phyloP scores from a whole-genome alignment of 306 rosid genomes.

The Hylodesmum podocarpum region DNA sequence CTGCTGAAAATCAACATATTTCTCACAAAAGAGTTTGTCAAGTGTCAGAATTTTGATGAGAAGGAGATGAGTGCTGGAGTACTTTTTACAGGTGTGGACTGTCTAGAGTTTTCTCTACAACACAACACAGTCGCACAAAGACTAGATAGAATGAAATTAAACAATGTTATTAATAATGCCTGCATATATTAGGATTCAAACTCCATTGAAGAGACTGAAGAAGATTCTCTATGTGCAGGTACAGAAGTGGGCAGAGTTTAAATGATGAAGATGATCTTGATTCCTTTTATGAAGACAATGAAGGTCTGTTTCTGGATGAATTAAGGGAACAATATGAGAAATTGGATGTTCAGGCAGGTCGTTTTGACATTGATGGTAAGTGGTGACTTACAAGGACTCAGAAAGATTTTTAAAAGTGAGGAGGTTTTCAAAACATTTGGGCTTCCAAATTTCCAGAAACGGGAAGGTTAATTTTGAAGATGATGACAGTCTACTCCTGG shows the following conservation, averaged over 20 bases:
- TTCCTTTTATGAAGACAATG: not conserved
- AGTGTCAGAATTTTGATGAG: not conserved
- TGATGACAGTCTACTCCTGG: not conserved
- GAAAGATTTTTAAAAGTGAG: too few relatives aligned
- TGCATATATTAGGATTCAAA: not conserved
- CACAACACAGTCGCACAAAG: too few relatives aligned
- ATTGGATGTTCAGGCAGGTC: not conserved
- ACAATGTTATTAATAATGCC: not conserved
- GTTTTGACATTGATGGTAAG: not conserved
- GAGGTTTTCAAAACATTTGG: not conserved
- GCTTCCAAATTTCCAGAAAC: not conserved
- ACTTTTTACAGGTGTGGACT: not conserved
- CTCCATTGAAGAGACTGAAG: not conserved
- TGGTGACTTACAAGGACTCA: not conserved
- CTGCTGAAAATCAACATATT: not conserved
- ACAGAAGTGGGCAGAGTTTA: not conserved
- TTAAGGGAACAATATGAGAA: not conserved
- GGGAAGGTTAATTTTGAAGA: not conserved
- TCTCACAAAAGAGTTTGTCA: not conserved
- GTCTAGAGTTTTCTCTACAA: not conserved
- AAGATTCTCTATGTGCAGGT: not conserved
- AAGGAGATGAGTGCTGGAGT: not conserved
- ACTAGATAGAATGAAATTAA: not conserved
- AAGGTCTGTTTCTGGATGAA: not conserved
- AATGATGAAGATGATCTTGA: not conserved